These are phyloP conservation scores for Spergularia bocconei DNA, from an alignment of 148 eudicot genomes.

Conservation along the genomic window DNA sequence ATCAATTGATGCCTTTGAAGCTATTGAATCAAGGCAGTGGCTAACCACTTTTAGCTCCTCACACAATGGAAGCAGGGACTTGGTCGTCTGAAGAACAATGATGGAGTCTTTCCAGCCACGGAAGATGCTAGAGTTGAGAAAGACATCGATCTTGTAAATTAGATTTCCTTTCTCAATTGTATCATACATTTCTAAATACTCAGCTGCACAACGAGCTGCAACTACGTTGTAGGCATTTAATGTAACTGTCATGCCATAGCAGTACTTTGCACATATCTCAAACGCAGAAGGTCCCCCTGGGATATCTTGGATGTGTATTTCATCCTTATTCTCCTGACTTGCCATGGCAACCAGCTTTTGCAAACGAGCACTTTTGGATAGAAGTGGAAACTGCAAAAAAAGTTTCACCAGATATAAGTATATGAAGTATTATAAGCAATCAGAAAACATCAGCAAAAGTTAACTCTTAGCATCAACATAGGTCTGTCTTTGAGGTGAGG, in stretches of 20 bases:
- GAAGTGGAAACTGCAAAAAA: slow-evolving; percentile 61
- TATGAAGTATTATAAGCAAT: neutral
- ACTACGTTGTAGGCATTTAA: slow-evolving; percentile 84
- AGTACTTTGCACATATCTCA: slow-evolving; percentile 83
- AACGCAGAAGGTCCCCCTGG: slow-evolving; percentile 90
- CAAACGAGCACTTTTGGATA: slow-evolving; percentile 80
- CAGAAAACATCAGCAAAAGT: neutral
- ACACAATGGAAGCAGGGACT: slow-evolving; percentile 62
- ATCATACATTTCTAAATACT: slow-evolving; percentile 82
- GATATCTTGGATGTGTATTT: slow-evolving; percentile 60
- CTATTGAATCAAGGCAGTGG: slow-evolving; percentile 69
- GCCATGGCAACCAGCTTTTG: slow-evolving; percentile 65
- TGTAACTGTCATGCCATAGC: slow-evolving; percentile 88
- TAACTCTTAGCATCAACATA: too few species aligned
- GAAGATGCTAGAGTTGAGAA: slow-evolving; percentile 77
- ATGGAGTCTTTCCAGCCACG: slow-evolving; percentile 95
- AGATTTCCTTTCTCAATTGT: slow-evolving; percentile 77
- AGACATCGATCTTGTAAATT: slow-evolving; percentile 78
- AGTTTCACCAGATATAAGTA: slow-evolving; percentile 5
- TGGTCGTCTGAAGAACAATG: slow-evolving; percentile 76
- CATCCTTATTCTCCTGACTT: slow-evolving; percentile 51
- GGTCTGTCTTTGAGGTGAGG: too few species aligned
- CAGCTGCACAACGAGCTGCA: slow-evolving; percentile 88
- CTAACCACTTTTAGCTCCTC: slow-evolving; percentile 80
- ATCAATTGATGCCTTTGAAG: slow-evolving; percentile 71